Evolutionary conservation across 192 early-diverging fungal genomes (phyloP), one percentile per base, ranked within the genome.

Genomic region (Coemansia furcata): DNA sequence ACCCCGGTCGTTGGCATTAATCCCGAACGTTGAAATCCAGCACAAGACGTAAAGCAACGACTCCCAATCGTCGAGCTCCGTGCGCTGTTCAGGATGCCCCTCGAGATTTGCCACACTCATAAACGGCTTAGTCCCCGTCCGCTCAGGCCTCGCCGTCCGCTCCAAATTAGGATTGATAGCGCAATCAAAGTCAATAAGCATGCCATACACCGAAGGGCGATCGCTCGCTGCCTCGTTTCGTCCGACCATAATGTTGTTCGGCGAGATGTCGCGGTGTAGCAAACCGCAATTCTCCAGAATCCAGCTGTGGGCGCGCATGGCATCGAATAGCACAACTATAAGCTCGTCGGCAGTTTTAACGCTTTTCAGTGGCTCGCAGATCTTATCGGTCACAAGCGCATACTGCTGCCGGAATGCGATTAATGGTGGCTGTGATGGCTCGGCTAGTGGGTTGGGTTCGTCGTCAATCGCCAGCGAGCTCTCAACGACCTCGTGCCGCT

Each of bases 21-120:
- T 33, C 1, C 76, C 76, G 44, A 46, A 66, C 0, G 76, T 65
- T 5, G 62, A 61, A 32, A 69, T 26, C 61, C 62, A 68, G 52
- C 68, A 71, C n/a, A 78, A 11, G 10, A 78, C 7, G 29, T 73
- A 73, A 7, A 78, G 38, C 10, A 78, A 11, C 12, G 71, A 72
- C 23, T 78, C 76, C 76, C 70, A 72, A 29, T 78, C 76, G 38
- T 78, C 70, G 0, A 78, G 43, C 0, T 40, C 62, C 1, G 67
- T 67, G 29, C 66, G 60, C 17, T 32, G 7, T 1, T 54, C 58
- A 12, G 12, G 6, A 17, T 30, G 23, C 5, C 39, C 15, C 14
- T 60, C 47, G 6, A 79, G 60, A 19, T 74, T 74, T 19, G 17
- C 4, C n/a, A 80, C 62, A 35, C 69, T 72, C 73, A 75, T 80